These are phyloP conservation scores for Fusarium proliferatum DNA, from an alignment of 2,329 filamentous ascomycete species.

Conservation along the genomic window DNA sequence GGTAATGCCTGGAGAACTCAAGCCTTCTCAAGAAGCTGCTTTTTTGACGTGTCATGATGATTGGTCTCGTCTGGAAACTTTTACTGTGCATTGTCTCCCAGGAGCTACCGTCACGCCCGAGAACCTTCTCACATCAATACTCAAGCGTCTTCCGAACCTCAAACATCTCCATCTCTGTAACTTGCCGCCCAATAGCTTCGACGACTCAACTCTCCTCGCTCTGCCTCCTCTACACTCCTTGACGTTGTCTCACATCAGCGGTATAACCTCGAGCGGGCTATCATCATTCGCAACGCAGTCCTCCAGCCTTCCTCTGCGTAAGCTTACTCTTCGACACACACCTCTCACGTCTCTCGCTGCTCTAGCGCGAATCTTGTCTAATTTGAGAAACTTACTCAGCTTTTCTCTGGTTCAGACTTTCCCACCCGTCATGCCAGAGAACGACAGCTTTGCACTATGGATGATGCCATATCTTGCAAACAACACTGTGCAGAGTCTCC, in stretches of 20 bases:
- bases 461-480: conserved; percentile 74
- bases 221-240: conserved; percentile 67
- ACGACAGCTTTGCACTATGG: conserved; percentile 65
- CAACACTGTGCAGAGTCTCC: conserved; percentile 62
- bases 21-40: conserved; percentile 51
- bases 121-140: conserved; percentile 62
- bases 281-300: conserved; percentile 65
- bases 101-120: conserved; percentile 65
- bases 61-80: conserved; percentile 66
- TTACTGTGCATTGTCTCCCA: conserved; percentile 69
- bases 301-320: conserved; percentile 58
- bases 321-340: conserved; percentile 66
- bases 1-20: conserved; percentile 47
- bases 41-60: conserved; percentile 64
- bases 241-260: conserved; percentile 65
- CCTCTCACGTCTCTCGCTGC: conserved; percentile 66
- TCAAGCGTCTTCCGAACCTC: conserved; percentile 64
- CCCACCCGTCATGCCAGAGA: conserved; percentile 65
- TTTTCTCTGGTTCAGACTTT: conserved; percentile 67
- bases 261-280: conserved; percentile 67
- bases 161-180: conserved; percentile 69
- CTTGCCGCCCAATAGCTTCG: conserved; percentile 66
- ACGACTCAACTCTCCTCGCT: conserved; percentile 64
- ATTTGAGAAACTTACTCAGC: conserved; percentile 59
- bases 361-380: conserved; percentile 69